A percentile compares a stretch with the other conserved stretches of the same genome.
These are phyloP conservation scores for Penicillium janthinellum DNA, from an alignment of 2,329 filamentous ascomycete genomes.

Conservation along the genomic window DNA sequence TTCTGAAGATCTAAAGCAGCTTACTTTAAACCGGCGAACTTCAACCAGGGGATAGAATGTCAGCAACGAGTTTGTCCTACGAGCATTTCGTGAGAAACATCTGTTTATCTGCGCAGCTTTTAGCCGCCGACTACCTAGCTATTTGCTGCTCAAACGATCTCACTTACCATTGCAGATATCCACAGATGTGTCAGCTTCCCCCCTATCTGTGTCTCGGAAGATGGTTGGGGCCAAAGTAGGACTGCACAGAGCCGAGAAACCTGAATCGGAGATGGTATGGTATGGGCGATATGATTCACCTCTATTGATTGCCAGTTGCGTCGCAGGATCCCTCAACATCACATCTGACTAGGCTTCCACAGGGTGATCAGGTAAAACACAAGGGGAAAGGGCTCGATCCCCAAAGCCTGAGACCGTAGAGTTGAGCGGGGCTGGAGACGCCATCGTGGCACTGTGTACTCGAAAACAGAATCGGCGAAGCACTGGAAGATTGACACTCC, in stretches of 20 bases:
- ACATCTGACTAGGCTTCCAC: not conserved
- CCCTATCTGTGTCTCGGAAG: not conserved
- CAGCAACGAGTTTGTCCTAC: not conserved
- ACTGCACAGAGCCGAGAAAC: not conserved
- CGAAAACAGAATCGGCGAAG: conserved; percentile 6
- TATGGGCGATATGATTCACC: no score
- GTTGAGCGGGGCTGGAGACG: not conserved
- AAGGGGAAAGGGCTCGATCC: not conserved
- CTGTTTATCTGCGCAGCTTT: no score
- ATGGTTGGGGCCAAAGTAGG: not conserved
- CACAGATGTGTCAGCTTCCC: not conserved
- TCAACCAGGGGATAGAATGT: not conserved
- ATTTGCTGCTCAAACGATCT: no score
- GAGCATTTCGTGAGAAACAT: not conserved
- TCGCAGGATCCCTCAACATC: not conserved
- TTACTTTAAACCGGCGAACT: not conserved
- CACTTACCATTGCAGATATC: no score
- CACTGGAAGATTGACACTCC: not conserved
- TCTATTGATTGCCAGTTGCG: no score
- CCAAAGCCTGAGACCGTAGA: not conserved
- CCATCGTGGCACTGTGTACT: not conserved
- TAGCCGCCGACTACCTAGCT: no score
- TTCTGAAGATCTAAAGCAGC: not conserved
- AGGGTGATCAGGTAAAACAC: not conserved
- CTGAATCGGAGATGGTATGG: not conserved